phyloP scores from a whole-genome alignment of 768 basidiomycete genomes.

The Grammothele lineata region DNA sequence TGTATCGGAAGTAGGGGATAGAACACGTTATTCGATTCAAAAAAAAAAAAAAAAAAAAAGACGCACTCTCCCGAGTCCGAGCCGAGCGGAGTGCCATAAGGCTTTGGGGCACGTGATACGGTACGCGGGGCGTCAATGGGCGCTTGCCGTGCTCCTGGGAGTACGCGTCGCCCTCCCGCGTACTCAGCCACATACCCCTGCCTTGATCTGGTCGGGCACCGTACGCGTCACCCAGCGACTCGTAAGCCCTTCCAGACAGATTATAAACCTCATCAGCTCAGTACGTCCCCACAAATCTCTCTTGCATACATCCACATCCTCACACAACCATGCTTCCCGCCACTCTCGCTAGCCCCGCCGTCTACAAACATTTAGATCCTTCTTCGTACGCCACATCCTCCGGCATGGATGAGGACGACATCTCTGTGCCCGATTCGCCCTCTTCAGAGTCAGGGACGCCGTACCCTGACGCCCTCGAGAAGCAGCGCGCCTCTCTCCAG shows the following conservation, averaged over 20 bases:
- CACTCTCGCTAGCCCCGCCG: no score
- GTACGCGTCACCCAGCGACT: slow-evolving; percentile 20
- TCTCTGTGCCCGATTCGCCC: slow-evolving; percentile 43
- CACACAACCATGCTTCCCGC: background rate
- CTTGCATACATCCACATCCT: no score
- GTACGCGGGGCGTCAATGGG: slow-evolving; percentile 5
- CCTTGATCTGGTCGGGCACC: slow-evolving; percentile 6
- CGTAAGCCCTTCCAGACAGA: slow-evolving; percentile 19
- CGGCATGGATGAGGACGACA: slow-evolving; percentile 58
- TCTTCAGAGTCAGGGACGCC: slow-evolving; percentile 26
- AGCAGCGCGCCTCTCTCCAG: slow-evolving; percentile 56
- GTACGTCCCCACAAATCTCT: background rate
- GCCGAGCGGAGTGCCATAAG: no score
- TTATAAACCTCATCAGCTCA: slow-evolving; percentile 13
- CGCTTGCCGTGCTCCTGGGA: slow-evolving; percentile 6
- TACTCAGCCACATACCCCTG: slow-evolving; percentile 8
- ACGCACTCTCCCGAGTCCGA: no score
- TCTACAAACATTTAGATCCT: no score
- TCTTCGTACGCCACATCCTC: background rate
- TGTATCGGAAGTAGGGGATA: no score
- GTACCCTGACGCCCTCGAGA: slow-evolving; percentile 41
- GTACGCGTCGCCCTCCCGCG: slow-evolving; percentile 22
- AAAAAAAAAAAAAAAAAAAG: no score
- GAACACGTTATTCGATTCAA: no score
- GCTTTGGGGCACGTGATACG: slow-evolving; percentile 6